Conservation (phyloP, 257 asterid genomes). For the Salvia splendens region DNA sequence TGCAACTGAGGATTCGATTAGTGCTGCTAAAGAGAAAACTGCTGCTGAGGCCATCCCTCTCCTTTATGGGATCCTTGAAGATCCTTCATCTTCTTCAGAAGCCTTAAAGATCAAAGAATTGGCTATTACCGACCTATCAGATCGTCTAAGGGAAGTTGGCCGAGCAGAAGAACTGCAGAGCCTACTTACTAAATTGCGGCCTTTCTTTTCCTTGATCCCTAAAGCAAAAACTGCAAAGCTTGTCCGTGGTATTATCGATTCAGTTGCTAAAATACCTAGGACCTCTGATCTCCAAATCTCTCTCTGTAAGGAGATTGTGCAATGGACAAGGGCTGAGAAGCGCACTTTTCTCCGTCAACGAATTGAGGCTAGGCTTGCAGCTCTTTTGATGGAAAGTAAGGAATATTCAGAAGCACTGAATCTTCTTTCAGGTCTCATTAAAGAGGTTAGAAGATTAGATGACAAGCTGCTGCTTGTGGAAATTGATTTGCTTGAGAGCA, state of each 20-base stretch:
- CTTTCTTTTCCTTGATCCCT: constrained; percentile 63
- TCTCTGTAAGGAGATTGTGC: constrained; percentile 66
- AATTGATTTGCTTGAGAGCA: constrained; percentile 66
- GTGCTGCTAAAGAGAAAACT: constrained; percentile 49
- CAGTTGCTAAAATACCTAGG: constrained; percentile 63
- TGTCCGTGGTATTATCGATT: constrained; percentile 53
- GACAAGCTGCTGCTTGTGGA: constrained; percentile 67
- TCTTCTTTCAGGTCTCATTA: constrained; percentile 63
- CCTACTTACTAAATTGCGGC: constrained; percentile 49
- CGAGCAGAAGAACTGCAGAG: constrained; percentile 54
- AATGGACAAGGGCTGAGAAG: constrained; percentile 62
- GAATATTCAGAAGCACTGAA: constrained; percentile 57
- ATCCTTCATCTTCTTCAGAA: constrained; percentile 58
- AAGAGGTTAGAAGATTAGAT: constrained; percentile 64
- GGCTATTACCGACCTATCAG: constrained; percentile 54
- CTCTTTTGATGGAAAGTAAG: constrained; percentile 60
- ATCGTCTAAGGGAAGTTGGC: constrained; percentile 57
- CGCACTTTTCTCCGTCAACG: constrained; percentile 65
- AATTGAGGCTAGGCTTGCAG: constrained; percentile 63
- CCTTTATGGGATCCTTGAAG: constrained; percentile 51
- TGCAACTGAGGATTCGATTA: constrained; percentile 54
- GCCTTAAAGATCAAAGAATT: constrained; percentile 58
- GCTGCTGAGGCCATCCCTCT: constrained; percentile 56
- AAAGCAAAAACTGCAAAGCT: constrained; percentile 75
- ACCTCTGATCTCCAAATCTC: constrained; percentile 62